A percentile compares a stretch with the other conserved stretches of the same genome.
Evolutionary conservation across 495 filamentous ascomycete genomes (phyloP).

Genomic region (Parmelia sp.): DNA sequence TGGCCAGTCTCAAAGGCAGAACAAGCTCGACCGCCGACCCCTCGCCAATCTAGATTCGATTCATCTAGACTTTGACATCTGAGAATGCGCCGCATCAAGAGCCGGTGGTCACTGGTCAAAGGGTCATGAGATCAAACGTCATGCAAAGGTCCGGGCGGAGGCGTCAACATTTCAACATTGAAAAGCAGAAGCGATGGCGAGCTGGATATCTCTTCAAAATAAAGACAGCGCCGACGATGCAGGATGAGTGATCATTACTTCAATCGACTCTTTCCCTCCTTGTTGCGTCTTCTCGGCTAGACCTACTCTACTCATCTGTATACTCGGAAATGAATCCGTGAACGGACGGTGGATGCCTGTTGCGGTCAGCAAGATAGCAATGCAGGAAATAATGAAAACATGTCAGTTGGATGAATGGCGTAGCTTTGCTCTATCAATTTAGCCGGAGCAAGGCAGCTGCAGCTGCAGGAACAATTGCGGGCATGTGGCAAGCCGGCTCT

Average conservation of each 20-base stretch:
- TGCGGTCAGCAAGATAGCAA: background rate
- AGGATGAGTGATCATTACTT: background rate
- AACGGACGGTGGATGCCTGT: background rate
- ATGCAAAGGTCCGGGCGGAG: slow-evolving; percentile 2
- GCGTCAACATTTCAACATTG: background rate
- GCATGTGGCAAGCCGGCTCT: background rate
- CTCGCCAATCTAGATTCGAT: background rate
- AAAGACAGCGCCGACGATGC: slow-evolving; percentile 2
- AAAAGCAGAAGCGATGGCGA: background rate
- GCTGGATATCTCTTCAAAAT: slow-evolving; percentile 3
- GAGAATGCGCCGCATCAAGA: background rate
- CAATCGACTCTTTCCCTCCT: background rate
- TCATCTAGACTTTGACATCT: background rate
- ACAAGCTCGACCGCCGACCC: background rate
- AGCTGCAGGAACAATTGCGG: background rate
- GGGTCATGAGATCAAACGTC: background rate
- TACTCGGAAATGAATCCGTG: background rate
- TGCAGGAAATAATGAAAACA: background rate
- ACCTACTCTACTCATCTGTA: background rate
- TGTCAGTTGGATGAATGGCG: background rate
- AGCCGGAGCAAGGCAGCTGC: too few species aligned
- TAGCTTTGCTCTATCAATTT: too few species aligned
- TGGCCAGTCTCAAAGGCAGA: background rate
- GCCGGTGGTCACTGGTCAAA: too few species aligned
- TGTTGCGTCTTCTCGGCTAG: background rate